phyloP scores from a whole-genome alignment of 805 yeast genomes.

The Myxozyma geophila region DNA sequence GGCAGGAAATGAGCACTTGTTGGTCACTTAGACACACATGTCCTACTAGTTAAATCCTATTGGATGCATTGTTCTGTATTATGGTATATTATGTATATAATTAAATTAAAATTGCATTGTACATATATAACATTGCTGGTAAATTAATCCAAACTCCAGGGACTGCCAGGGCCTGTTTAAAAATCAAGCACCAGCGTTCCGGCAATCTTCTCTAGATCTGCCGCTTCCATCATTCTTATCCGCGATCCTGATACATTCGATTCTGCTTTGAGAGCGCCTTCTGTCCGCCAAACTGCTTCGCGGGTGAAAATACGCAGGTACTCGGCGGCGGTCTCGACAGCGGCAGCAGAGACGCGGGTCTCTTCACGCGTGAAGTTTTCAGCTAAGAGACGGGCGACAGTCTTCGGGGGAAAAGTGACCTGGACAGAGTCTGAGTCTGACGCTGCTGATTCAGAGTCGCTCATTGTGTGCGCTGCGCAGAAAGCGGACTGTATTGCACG shows the following conservation, averaged over 20 bases:
- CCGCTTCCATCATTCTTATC: conserved; percentile 47
- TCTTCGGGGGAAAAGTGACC: conserved; percentile 30
- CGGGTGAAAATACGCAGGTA: conserved; percentile 54
- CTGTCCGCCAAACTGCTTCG: conserved; percentile 52
- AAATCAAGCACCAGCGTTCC: conserved; percentile 55
- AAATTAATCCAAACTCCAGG: not conserved
- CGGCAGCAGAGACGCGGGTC: conserved; percentile 37
- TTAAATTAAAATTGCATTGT: not conserved
- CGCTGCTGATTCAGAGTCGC: conserved; percentile 8
- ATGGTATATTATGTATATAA: not conserved
- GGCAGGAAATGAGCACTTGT: not conserved
- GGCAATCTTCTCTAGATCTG: conserved; percentile 52
- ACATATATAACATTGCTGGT: not conserved
- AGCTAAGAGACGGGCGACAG: conserved; percentile 36
- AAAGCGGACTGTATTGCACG: not conserved
- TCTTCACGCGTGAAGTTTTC: conserved; percentile 38
- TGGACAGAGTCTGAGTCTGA: conserved; percentile 8
- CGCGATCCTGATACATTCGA: not conserved
- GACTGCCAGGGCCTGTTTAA: conserved; percentile 30
- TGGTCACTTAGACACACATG: not conserved
- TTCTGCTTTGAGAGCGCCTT: conserved; percentile 18
- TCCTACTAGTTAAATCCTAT: no score
- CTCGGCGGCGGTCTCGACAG: conserved; percentile 46
- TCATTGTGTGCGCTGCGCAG: not conserved
- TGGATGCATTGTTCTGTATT: not conserved